Evolutionary conservation across 805 yeast genomes (phyloP).

Genomic region (Saccharomycopsis microspora): DNA sequence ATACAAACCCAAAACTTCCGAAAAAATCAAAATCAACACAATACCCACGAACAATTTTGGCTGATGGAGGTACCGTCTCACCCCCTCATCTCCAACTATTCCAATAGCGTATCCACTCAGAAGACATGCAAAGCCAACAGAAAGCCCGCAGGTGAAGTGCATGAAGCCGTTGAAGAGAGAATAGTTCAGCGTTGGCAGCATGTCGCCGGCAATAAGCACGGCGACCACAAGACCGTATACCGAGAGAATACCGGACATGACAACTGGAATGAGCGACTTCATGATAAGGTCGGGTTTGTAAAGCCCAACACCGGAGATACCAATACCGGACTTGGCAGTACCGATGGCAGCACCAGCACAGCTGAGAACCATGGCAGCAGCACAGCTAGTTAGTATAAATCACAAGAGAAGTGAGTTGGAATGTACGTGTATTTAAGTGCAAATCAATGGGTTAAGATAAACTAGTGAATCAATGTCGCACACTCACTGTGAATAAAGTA

Average conservation of each 20-base stretch:
- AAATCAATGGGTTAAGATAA: too few species aligned
- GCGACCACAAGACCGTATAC: constrained; percentile 96
- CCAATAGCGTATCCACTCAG: constrained; percentile 99
- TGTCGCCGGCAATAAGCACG: constrained; percentile 75
- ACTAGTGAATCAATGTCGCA: too few species aligned
- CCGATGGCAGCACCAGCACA: constrained; percentile 99
- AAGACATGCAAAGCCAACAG: constrained; percentile 93
- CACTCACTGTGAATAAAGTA: too few species aligned
- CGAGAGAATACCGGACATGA: constrained; percentile 94
- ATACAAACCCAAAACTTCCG: constrained; percentile 96
- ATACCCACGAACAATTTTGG: constrained; percentile 98
- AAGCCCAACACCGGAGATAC: constrained; percentile 96
- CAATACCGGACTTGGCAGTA: constrained; percentile 96
- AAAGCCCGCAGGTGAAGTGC: constrained; percentile 94
- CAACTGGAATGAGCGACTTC: constrained; percentile 94
- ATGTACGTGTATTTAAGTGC: too few species aligned
- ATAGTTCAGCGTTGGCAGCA: constrained; percentile 68
- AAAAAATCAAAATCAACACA: constrained; percentile 96
- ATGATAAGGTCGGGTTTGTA: constrained; percentile 94
- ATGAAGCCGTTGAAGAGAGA: constrained; percentile 92
- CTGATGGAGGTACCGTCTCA: constrained; percentile 96
- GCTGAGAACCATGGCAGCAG: constrained; percentile 80
- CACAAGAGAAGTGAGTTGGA: not conserved
- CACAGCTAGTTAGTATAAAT: constrained; percentile 36
- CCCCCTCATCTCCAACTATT: constrained; percentile 99